These are phyloP conservation scores for Globisporangium polare DNA, from an alignment of 352 stramenopile species.

Conservation along the genomic window DNA sequence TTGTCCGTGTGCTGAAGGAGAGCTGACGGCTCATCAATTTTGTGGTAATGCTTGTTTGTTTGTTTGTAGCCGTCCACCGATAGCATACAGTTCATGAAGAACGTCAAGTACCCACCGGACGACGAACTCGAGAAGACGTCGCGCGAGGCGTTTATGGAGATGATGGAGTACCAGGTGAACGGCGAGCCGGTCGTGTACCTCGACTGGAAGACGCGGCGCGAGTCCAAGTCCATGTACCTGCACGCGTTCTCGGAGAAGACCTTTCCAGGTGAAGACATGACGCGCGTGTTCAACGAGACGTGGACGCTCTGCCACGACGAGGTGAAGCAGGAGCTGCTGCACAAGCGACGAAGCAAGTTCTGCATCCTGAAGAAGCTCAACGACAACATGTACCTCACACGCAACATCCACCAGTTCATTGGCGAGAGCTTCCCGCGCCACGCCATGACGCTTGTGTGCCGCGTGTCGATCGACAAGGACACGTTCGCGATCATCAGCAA, in stretches of 20 bases:
- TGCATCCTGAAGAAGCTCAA: conserved; percentile 84
- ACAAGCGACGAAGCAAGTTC: conserved; percentile 78
- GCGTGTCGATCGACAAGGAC: conserved; percentile 80
- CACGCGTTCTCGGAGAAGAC: conserved; percentile 73
- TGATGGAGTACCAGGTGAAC: conserved; percentile 79
- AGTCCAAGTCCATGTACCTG: conserved; percentile 86
- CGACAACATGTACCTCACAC: conserved; percentile 82
- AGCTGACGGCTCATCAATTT: not conserved
- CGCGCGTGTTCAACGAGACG: conserved; percentile 72
- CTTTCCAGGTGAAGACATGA: conserved; percentile 69
- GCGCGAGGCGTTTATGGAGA: conserved; percentile 71
- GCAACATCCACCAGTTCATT: conserved; percentile 87
- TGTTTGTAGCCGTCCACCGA: conserved; percentile 61
- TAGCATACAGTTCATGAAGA: conserved; percentile 88
- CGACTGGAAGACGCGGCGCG: conserved; percentile 74
- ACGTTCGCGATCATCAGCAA: conserved; percentile 82
- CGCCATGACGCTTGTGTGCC: conserved; percentile 77
- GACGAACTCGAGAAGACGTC: conserved; percentile 78
- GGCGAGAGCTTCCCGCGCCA: conserved; percentile 83
- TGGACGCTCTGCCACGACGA: conserved; percentile 78
- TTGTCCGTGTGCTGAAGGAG: not conserved
- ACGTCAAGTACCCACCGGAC: conserved; percentile 76
- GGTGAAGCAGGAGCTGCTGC: conserved; percentile 59
- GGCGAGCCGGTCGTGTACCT: conserved; percentile 62
- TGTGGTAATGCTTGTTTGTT: conserved; percentile 5